Evolutionary conservation across 1,139 yeast species (phyloP), one percentile per base, ranked within the genome.

Genomic region (Debaryomyces subglobosus): DNA sequence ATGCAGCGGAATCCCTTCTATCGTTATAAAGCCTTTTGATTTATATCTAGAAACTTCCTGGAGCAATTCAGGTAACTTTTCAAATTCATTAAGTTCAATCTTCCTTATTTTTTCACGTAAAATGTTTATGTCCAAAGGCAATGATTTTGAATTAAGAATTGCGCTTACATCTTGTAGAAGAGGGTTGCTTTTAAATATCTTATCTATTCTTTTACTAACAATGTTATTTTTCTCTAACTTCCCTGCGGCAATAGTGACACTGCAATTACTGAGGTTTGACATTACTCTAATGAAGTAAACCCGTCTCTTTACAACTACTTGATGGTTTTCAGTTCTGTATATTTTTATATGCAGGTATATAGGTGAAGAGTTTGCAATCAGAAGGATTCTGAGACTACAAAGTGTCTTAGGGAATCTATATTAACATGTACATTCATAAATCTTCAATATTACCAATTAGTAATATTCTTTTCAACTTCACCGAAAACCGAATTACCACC

Each of bases 381-480:
- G 25, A 34, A 10, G 8, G 24, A 21, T 21, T 21, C 23, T 21
- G 24, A 5, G 5, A 21, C 6, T 21, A 21, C 24, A 21, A 8
- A 21, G 2, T 21, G 24, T 21, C 6, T 21, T 21, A 21, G 2
- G 6, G 8, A 5, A 23, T 36, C 29, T 23, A 37, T 43, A 33
- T 30, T 13, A 29, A 12, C 20, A 44, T 12, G 15, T 44, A 21
- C 10, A 30, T 21, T 13, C 16, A 35, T 43, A 37, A n/a, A 13
- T 8, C 2, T 16, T 16, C 39, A 18, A 30, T 24, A 16, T 43
- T 64, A 91, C 98, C 98, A 92, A 56, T 85, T 87, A 21, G 97
- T 89, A 43, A 91, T 90, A 61, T 87, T 72, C 56, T 71, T 92
- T 63, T 90, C 97, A 4, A 96, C 96, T 65, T 91, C 98, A 1